Evolutionary conservation across 306 rosid species (phyloP).

Genomic region (Glycine soja): DNA sequence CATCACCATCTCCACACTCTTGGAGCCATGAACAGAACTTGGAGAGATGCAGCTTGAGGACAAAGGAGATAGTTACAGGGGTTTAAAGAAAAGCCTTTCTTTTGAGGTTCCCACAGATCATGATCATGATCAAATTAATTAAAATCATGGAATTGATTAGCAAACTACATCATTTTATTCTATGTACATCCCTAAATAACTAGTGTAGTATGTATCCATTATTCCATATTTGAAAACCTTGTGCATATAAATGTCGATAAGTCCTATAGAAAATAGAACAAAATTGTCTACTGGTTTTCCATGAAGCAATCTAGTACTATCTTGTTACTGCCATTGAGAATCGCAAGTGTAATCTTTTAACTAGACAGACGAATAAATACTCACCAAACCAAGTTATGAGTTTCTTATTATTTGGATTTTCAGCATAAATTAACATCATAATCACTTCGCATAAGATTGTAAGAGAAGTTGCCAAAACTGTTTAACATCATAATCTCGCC

Average conservation of each 20-base stretch:
- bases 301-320: no score
- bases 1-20: constrained; percentile 72
- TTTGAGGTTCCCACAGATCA: constrained; percentile 6
- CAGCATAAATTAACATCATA: no score
- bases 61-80: constrained; percentile 70
- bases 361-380: no score
- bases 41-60: constrained; percentile 46
- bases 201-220: neutral
- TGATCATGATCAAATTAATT: neutral
- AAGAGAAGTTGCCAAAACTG: no score
- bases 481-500: no score
- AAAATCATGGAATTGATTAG: constrained; percentile 30
- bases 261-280: neutral
- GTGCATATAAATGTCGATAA: constrained; percentile 24
- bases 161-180: neutral
- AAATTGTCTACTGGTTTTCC: neutral
- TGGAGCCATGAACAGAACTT: constrained; percentile 68
- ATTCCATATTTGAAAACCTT: constrained; percentile 9
- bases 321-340: no score
- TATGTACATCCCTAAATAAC: constrained; percentile 31
- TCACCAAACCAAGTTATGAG: no score
- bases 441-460: no score
- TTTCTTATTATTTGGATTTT: no score
- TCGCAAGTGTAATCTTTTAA: no score
- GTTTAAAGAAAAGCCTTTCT: constrained; percentile 50